These are phyloP conservation scores for Chaetoceros muelleri DNA, from an alignment of 108 stramenopile species.

Conservation along the genomic window DNA sequence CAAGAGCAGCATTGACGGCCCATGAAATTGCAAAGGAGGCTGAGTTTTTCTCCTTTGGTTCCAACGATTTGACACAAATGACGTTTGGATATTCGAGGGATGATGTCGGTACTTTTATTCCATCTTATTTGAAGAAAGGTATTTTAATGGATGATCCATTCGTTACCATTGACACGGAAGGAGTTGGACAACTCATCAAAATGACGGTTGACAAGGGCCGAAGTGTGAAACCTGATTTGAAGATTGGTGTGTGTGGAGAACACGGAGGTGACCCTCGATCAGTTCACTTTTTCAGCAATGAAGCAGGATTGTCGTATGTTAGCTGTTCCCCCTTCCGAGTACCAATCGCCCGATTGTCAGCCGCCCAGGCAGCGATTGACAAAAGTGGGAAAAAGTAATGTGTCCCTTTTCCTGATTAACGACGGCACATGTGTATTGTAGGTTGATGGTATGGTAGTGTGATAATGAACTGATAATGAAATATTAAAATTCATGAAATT, in stretches of 20 bases:
- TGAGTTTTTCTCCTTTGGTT: conserved; percentile 83
- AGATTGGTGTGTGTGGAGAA: conserved; percentile 77
- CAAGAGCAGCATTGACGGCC: conserved; percentile 67
- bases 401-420: no score
- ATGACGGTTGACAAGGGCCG: conserved; percentile 43
- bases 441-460: no score
- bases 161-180: conserved; percentile 70
- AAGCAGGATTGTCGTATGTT: conserved; percentile 67
- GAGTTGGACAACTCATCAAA: conserved; percentile 65
- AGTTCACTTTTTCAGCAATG: conserved; percentile 59
- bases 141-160: conserved; percentile 79
- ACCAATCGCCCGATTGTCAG: conserved; percentile 74
- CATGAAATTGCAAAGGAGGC: conserved; percentile 50
- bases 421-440: no score
- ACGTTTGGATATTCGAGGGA: conserved; percentile 77
- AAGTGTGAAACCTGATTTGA: conserved; percentile 37
- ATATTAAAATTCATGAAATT: no score
- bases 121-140: conserved; percentile 62
- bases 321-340: conserved; percentile 85
- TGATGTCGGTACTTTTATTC: conserved; percentile 74
- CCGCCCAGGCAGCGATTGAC: conserved; percentile 48
- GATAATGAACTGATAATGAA: no score
- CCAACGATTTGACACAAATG: conserved; percentile 86
- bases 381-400: no score
- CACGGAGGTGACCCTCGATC: conserved; percentile 79